These are phyloP conservation scores for Hanseniaspora pseudoguilliermondii DNA, from an alignment of 805 yeast species.

Conservation along the genomic window DNA sequence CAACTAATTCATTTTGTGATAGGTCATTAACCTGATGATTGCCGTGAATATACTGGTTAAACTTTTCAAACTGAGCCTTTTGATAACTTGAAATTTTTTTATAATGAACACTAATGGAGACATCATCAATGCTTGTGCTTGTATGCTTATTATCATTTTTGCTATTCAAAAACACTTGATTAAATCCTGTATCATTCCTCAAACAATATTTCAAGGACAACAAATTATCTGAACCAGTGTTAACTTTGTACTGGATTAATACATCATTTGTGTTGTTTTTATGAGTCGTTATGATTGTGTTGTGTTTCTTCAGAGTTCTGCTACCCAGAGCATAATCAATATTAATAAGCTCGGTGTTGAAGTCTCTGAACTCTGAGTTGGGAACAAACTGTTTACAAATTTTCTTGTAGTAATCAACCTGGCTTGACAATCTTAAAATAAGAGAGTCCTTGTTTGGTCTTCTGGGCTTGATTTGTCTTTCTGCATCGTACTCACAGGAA, in stretches of 20 bases:
- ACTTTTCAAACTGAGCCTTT: not conserved
- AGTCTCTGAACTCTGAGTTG: not conserved
- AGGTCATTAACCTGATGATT: not conserved
- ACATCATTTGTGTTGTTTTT: not conserved
- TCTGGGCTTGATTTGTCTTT: conserved; percentile 24
- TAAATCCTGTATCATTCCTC: not conserved
- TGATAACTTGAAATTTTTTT: not conserved
- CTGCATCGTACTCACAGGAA: conserved; percentile 25
- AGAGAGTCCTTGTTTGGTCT: conserved; percentile 24
- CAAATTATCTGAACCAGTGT: no score
- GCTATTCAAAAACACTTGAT: not conserved
- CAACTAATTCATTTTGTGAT: no score
- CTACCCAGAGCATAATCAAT: conserved; percentile 5
- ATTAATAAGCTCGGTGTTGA: not conserved
- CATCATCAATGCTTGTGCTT: not conserved
- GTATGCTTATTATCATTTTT: not conserved
- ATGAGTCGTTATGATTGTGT: not conserved
- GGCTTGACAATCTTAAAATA: conserved; percentile 22
- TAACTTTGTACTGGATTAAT: not conserved
- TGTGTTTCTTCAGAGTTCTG: conserved; percentile 2
- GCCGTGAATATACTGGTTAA: not conserved
- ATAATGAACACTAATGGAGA: not conserved
- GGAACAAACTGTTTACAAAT: conserved; percentile 16
- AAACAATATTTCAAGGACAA: not conserved
- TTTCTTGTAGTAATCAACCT: conserved; percentile 25